These are phyloP conservation scores for Pseudofabraea citricarpa DNA, from an alignment of 2,329 filamentous ascomycete species.

Conservation along the genomic window DNA sequence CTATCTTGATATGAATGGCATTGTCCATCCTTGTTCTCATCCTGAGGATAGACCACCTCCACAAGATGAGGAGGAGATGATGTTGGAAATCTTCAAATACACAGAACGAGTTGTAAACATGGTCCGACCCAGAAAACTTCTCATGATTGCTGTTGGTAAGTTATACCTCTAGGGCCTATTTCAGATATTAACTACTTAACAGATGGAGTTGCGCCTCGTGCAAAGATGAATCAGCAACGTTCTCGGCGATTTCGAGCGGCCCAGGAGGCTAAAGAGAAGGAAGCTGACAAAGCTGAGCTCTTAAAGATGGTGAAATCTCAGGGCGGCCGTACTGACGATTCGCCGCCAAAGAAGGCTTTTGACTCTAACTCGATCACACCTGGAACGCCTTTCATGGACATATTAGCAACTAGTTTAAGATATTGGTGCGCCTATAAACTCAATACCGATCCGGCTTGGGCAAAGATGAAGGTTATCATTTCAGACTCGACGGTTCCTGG, in stretches of 20 bases:
- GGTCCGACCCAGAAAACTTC: conserved; percentile 89
- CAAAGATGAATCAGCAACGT: conserved; percentile 99
- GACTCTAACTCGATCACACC: conserved; percentile 86
- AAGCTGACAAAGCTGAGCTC: conserved; percentile 84
- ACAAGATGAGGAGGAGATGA: conserved; percentile 97
- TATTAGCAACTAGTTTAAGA: conserved; percentile 80
- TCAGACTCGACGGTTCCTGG: conserved; percentile 97
- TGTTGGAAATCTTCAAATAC: conserved; percentile 96
- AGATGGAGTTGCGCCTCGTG: conserved; percentile 93
- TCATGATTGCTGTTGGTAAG: conserved; percentile 95
- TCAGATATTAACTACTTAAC: conserved; percentile 1
- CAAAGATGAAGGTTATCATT: conserved; percentile 93
- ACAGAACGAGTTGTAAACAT: conserved; percentile 99
- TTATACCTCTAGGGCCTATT: conserved; percentile 11
- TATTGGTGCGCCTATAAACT: conserved; percentile 99
- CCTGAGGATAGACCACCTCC: conserved; percentile 90
- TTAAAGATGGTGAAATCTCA: conserved; percentile 79
- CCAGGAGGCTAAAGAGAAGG: conserved; percentile 91
- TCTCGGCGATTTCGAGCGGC: conserved; percentile 92
- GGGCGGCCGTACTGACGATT: conserved; percentile 56
- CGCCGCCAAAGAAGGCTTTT: conserved; percentile 81
- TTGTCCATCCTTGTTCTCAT: conserved; percentile 97
- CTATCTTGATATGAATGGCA: conserved; percentile 99
- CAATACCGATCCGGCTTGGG: conserved; percentile 94
- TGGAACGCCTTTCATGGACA: conserved; percentile 98